Base-by-base conservation (phyloP, 257 asterid genomes). In the Solanum virginianum region DNA sequence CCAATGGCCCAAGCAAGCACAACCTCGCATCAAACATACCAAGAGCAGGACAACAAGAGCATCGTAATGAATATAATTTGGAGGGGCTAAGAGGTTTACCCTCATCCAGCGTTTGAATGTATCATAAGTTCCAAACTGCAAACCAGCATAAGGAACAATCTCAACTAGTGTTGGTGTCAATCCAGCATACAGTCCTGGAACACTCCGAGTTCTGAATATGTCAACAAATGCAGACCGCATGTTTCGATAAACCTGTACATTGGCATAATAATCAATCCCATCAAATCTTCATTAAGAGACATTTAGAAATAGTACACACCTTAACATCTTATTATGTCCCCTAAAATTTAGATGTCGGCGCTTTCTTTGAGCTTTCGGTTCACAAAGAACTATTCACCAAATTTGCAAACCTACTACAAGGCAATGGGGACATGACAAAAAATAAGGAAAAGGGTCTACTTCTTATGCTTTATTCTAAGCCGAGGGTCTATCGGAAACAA, bases 61-160 rank as follows among this genome's bases (percentile, higher is more conserved):
- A 39, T 70, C 8, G 6, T 18, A 70, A 41, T 70, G 80, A 70
- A 70, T 10, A 70, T 41, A 70, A 70, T 70, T 41, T 10, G 60
- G 49, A 53, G 65, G 63, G 4, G 17, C 10, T 53, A 41, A 18
- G 49, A 70, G 41, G 54, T 81, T 89, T 88, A 94, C 98, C 93
- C 88, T 88, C 80, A 91, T 45, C 99, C 99, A 94, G 39, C 98
- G 98, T 85, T 96, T 94, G 91, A 96, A 93, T 9, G 98, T 94
- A 86, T 96, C 99, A 55, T 94, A 96, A 24, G 97, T 96, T 84
- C 99, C 99, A 88, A 96, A 93, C 77, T 94, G 99, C 88, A 96
- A 85, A 69, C 98, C 99, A n/a, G 98, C 99, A 89, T 94, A 96
- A 83, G 99, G 99, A 81, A 91, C 86, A 68, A 94, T 96, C 89